These are phyloP conservation scores for Rickenella mellea DNA, from an alignment of 768 basidiomycete genomes.

Conservation along the genomic window DNA sequence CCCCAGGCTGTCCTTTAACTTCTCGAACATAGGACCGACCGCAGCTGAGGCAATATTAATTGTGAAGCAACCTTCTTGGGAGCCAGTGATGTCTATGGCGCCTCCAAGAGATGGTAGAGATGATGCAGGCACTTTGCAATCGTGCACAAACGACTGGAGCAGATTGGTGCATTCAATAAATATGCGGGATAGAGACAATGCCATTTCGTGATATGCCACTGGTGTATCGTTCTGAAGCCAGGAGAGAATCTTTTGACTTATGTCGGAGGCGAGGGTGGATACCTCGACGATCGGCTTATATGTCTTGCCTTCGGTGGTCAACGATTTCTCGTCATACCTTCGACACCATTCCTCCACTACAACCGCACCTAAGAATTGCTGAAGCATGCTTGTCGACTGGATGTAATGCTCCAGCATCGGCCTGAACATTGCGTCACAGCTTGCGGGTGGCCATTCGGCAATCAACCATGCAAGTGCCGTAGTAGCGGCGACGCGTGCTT, in stretches of 20 bases:
- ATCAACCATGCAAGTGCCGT: constrained; percentile 68
- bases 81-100: constrained; percentile 68
- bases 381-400: constrained; percentile 84
- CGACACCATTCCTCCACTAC: constrained; percentile 90
- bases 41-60: constrained; percentile 68
- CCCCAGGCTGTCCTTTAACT: constrained; percentile 66
- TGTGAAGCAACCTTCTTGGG: constrained; percentile 60
- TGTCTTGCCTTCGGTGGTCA: constrained; percentile 2
- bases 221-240: constrained; percentile 74
- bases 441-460: constrained; percentile 54
- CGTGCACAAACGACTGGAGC: constrained; percentile 73
- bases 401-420: constrained; percentile 73
- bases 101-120: constrained; percentile 72
- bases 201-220: constrained; percentile 85
- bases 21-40: constrained; percentile 59
- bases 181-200: constrained; percentile 68
- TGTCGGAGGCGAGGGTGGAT: constrained; percentile 52
- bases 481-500: constrained; percentile 71
- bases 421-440: constrained; percentile 65
- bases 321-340: constrained; percentile 30
- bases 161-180: constrained; percentile 71
- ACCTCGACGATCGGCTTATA: constrained; percentile 47
- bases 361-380: constrained; percentile 77
- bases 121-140: constrained; percentile 76
- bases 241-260: constrained; percentile 57